Evolutionary conservation across 345 rosid genomes (phyloP).

Genomic region (Populus tremula): DNA sequence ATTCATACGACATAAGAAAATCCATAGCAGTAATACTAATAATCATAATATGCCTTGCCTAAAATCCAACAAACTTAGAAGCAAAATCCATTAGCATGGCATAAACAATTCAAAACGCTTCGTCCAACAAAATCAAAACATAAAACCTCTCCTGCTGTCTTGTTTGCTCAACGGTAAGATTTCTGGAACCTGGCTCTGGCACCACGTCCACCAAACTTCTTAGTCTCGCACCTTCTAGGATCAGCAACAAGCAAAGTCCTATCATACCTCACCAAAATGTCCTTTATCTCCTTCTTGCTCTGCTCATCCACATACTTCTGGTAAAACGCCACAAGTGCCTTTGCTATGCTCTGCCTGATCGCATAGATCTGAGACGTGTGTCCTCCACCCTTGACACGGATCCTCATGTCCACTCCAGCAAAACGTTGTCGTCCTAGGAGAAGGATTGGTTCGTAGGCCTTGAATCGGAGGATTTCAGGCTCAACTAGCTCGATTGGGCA

Average conservation of each 20-base stretch:
- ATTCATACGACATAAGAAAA: neutral
- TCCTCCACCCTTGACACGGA: conserved; percentile 78
- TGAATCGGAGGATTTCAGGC: conserved; percentile 31
- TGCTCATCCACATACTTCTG: conserved; percentile 90
- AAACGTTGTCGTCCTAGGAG: conserved; percentile 24
- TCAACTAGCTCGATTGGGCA: conserved; percentile 27
- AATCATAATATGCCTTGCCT: neutral
- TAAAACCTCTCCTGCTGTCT: neutral
- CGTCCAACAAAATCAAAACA: neutral
- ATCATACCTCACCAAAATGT: conserved; percentile 70
- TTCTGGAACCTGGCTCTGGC: conserved; percentile 92
- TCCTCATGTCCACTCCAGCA: conserved; percentile 42
- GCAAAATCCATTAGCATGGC: neutral
- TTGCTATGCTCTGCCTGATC: conserved; percentile 86
- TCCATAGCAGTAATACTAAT: neutral
- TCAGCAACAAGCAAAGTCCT: conserved; percentile 86
- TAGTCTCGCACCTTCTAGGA: conserved; percentile 87
- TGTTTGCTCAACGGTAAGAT: conserved; percentile 64
- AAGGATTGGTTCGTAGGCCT: conserved; percentile 25
- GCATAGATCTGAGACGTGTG: conserved; percentile 91
- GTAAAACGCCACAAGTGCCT: conserved; percentile 75
- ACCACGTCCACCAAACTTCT: conserved; percentile 92
- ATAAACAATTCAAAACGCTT: neutral
- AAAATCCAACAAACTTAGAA: neutral
- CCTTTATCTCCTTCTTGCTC: conserved; percentile 85